Evolutionary conservation across 192 early-diverging fungal species (phyloP).

Genomic region (Coemansia reversa): DNA sequence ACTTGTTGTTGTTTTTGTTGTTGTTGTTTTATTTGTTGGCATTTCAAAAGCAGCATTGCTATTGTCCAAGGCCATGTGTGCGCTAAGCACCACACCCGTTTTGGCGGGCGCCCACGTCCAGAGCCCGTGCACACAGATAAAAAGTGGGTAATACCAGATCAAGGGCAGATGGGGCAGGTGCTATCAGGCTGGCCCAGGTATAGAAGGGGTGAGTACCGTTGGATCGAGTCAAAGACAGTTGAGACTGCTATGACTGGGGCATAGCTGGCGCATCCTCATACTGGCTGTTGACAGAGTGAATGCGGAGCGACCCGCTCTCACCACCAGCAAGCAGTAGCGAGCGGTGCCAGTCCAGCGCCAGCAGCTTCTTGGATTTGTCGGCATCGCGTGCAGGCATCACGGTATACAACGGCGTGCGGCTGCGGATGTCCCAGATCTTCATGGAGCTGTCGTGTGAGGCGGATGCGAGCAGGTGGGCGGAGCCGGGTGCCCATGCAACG

Average conservation of each 20-base stretch:
- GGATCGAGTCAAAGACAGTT: background rate
- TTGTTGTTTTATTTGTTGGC: no score
- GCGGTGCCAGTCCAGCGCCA: constrained; percentile 52
- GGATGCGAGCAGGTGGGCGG: constrained; percentile 70
- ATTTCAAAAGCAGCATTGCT: no score
- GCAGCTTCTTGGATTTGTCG: constrained; percentile 52
- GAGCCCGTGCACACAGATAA: no score
- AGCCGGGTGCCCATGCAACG: constrained; percentile 80
- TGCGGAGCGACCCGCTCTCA: constrained; percentile 51
- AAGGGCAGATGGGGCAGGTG: no score
- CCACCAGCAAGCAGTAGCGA: constrained; percentile 50
- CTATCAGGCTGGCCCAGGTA: no score
- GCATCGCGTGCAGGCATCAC: constrained; percentile 45
- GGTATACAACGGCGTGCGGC: constrained; percentile 79
- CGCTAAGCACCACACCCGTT: no score
- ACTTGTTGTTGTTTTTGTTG: no score
- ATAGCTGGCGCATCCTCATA: constrained; percentile 12
- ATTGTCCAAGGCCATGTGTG: no score
- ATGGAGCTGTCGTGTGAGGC: constrained; percentile 86
- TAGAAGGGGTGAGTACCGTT: background rate
- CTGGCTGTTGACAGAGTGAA: constrained; percentile 46
- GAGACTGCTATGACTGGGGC: constrained; percentile 3
- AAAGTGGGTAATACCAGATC: no score
- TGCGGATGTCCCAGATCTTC: constrained; percentile 94
- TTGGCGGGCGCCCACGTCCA: no score